Evolutionary conservation across 2,329 filamentous ascomycete species (phyloP), one percentile per base, ranked within the genome.

Genomic region (Cylindrodendrum hubeiense): DNA sequence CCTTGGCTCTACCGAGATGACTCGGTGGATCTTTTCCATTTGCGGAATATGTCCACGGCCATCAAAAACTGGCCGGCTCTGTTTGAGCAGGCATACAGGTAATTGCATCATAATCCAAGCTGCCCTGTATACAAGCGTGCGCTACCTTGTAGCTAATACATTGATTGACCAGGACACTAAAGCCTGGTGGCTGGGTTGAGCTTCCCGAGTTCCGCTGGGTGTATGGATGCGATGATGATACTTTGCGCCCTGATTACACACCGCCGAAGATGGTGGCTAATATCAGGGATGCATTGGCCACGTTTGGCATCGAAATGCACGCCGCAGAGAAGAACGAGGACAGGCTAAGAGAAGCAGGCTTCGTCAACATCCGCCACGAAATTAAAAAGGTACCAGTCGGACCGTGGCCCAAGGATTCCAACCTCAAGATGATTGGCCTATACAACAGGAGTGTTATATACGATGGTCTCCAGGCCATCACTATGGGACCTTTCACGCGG

Each of bases 181-280:
- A 78, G 30, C 83, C 84, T 0, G 83, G 84, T 21, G 83, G 83
- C 34, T 84, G 82, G 78, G 76, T 85, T 26, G 83, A 86, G 63
- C 75, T 83, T 5, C 79, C 82, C 21, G 77, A 79, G 7, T 69
- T 72, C n/a, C 63, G 69, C 15, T 73, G 71, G 64, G 65, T 68
- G 10, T 69, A 75, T n/a, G 57, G 65, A 5, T 78, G 74, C 44
- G 77, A 78, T 28, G 77, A 78, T 21, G 71, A 60, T 19, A 76
- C 74, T 4, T 53, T 77, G 28, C 71, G 71, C 6, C 57, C 67
- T 1, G 70, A 70, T 9, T 69, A 73, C 46, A 70, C 71, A 3
- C 65, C 79, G 19, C 75, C 74, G 3, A 47, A 71, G 33, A 76
- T 78, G 67, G 74, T 78, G 49, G 69, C 74, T 3, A 68, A 76